A percentile compares a stretch with the other conserved stretches of the same genome.
phyloP scores from a whole-genome alignment of 2,329 filamentous ascomycete genomes.

The Fonsecaea monophora region DNA sequence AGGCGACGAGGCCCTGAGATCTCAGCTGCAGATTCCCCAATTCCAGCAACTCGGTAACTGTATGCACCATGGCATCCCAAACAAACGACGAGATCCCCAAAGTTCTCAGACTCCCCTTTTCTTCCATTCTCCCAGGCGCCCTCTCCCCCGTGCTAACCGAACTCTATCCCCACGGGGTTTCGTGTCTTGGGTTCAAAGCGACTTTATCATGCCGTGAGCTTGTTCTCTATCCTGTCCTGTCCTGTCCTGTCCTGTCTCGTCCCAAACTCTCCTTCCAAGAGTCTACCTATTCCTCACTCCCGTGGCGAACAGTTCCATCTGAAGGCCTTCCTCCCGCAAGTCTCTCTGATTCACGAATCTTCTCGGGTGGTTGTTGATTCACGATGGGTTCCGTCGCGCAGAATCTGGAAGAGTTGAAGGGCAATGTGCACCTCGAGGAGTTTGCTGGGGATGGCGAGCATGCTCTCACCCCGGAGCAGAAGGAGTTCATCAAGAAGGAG shows the following conservation, averaged over 20 bases:
- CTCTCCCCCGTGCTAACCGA: neutral
- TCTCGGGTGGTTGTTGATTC: neutral
- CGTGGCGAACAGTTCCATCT: neutral
- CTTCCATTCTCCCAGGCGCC: neutral
- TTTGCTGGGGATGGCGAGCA: constrained; percentile 7
- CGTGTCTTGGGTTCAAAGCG: neutral
- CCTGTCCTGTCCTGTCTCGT: neutral
- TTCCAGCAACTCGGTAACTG: neutral
- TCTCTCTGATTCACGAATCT: neutral
- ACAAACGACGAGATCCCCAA: neutral
- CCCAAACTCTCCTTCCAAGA: neutral
- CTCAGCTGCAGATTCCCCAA: neutral
- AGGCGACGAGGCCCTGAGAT: neutral
- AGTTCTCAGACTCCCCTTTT: constrained; percentile 3
- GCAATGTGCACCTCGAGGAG: constrained; percentile 15
- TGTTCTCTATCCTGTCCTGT: neutral
- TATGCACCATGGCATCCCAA: neutral
- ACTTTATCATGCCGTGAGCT: neutral
- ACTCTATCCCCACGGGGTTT: constrained; percentile 13
- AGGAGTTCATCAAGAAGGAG: constrained; percentile 16
- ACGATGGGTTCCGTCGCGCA: neutral
- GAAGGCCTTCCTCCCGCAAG: neutral
- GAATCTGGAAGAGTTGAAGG: constrained; percentile 14
- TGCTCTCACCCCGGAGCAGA: constrained; percentile 6
- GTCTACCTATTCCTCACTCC: neutral